Conservation (phyloP, 108 stramenopile genomes). For the Nitzschia palea region DNA sequence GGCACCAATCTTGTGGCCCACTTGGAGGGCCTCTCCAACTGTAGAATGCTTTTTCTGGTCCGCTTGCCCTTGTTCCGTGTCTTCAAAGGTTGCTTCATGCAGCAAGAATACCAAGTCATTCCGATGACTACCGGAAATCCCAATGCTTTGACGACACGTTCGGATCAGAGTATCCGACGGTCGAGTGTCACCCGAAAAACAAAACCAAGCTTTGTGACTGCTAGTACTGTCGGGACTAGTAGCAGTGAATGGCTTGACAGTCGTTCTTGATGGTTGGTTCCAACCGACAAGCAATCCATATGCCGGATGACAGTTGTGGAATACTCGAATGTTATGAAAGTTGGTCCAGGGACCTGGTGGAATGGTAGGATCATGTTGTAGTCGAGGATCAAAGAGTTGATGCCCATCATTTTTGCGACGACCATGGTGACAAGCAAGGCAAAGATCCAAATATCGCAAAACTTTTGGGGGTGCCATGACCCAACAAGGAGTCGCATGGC, state of each 20-base stretch:
- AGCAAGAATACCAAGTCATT: conserved; percentile 35
- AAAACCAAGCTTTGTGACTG: conserved; percentile 41
- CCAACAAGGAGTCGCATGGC: background rate
- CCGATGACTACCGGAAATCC: background rate
- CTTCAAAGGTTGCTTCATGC: conserved; percentile 98
- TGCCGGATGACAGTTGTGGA: conserved; percentile 65
- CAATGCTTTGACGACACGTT: too few species aligned
- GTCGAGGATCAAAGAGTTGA: conserved; percentile 13
- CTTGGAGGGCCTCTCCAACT: conserved; percentile 81
- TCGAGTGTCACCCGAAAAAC: conserved; percentile 79
- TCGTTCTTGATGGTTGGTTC: conserved; percentile 5
- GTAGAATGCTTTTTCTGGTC: conserved; percentile 90
- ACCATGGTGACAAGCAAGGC: conserved; percentile 22
- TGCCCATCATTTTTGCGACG: background rate
- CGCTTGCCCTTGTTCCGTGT: conserved; percentile 85
- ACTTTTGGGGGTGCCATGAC: conserved; percentile 32
- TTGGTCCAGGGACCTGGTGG: conserved; percentile 48
- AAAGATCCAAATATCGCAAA: conserved; percentile 40
- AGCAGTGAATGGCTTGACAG: background rate
- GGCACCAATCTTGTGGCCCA: conserved; percentile 80
- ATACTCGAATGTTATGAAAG: conserved; percentile 60
- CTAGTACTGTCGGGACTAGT: too few species aligned
- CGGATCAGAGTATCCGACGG: conserved; percentile 55
- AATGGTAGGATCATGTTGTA: conserved; percentile 20
- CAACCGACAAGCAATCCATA: conserved; percentile 60